phyloP scores from a whole-genome alignment of 2,329 filamentous ascomycete genomes.

The Clathrospora elynae region DNA sequence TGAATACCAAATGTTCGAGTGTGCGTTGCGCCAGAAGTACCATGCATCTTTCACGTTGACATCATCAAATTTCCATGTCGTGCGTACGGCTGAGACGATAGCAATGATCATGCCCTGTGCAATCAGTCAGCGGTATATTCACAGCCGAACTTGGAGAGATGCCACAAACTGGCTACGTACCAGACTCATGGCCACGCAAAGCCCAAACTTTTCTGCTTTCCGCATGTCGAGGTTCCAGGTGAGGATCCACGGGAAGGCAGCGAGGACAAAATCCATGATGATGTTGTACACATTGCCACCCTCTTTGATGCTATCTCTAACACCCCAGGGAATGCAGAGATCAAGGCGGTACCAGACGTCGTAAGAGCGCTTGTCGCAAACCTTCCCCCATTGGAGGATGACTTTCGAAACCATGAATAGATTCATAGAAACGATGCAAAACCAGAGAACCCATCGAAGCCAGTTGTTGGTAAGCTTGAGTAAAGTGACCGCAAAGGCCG shows the following conservation, averaged over 20 bases:
- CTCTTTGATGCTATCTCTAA: conserved; percentile 55
- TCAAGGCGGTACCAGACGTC: conserved; percentile 56
- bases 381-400: conserved; percentile 57
- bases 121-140: conserved; percentile 4
- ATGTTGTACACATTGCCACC: conserved; percentile 61
- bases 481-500: conserved; percentile 49
- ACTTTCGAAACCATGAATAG: conserved; percentile 56
- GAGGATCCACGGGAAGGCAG: conserved; percentile 57
- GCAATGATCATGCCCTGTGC: conserved; percentile 54
- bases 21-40: conserved; percentile 57
- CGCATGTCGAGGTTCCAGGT: conserved; percentile 57
- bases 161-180: conserved; percentile 14
- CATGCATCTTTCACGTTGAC: conserved; percentile 54
- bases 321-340: conserved; percentile 51
- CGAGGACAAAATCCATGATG: conserved; percentile 60
- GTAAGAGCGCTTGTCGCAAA: conserved; percentile 52
- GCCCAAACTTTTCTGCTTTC: conserved; percentile 56
- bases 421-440: conserved; percentile 58
- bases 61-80: conserved; percentile 57
- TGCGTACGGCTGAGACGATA: conserved; percentile 56
- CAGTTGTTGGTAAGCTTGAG: conserved; percentile 53
- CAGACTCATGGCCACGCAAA: conserved; percentile 58
- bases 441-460: conserved; percentile 55
- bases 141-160: background rate
- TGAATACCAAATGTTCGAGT: conserved; percentile 57